These are phyloP conservation scores for Davidsoniella neocaledoniae DNA, from an alignment of 2,329 filamentous ascomycete species.

Conservation along the genomic window DNA sequence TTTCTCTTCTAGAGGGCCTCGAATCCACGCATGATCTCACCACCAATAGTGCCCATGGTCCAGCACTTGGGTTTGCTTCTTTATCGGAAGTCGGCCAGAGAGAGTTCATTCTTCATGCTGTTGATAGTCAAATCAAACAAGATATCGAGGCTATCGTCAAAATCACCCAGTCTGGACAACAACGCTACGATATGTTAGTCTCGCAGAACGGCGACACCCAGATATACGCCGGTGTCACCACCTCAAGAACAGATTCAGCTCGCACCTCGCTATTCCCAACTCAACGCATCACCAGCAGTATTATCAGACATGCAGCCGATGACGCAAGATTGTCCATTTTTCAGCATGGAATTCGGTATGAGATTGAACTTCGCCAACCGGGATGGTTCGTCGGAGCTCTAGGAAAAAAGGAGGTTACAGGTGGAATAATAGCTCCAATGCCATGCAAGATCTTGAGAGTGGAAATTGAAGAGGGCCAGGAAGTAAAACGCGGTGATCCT, in stretches of 20 bases:
- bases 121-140: not conserved
- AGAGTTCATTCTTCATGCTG: slow-evolving; percentile 1
- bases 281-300: slow-evolving; percentile 61
- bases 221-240: not conserved
- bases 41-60: not conserved
- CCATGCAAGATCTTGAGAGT: slow-evolving; percentile 91
- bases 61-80: not conserved
- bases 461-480: slow-evolving; percentile 66
- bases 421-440: slow-evolving; percentile 86
- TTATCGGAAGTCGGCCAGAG: not conserved
- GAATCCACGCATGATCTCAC: not conserved
- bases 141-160: not conserved
- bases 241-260: slow-evolving; percentile 10
- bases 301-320: slow-evolving; percentile 41
- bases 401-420: slow-evolving; percentile 61
- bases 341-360: slow-evolving; percentile 45
- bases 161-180: not conserved
- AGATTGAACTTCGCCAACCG: slow-evolving; percentile 42
- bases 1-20: slow-evolving; percentile 26
- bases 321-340: slow-evolving; percentile 49
- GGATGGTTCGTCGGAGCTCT: slow-evolving; percentile 78
- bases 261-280: slow-evolving; percentile 67
- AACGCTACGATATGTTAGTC: not conserved
- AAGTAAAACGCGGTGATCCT: slow-evolving; percentile 69
- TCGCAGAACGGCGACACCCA: not conserved